Conservation (phyloP, 2,329 filamentous ascomycete genomes). For the Cytospora chrysosperma region DNA sequence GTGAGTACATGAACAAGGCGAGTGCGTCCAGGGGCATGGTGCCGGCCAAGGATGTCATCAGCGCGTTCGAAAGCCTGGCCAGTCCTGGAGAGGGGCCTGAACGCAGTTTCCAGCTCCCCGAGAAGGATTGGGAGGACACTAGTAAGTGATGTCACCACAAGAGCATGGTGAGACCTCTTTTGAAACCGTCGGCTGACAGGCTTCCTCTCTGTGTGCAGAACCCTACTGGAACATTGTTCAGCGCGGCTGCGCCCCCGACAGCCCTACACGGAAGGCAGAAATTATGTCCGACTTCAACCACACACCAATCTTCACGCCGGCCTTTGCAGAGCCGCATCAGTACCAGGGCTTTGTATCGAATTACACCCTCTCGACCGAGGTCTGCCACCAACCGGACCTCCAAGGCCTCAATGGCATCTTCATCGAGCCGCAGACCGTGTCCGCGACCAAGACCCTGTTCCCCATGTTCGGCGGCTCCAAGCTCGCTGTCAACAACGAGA, state of each 20-base stretch:
- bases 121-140: conserved; percentile 52
- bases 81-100: conserved; percentile 37
- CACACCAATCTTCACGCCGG: conserved; percentile 45
- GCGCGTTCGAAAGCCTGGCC: conserved; percentile 44
- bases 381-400: conserved; percentile 66
- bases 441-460: conserved; percentile 56
- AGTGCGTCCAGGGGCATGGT: conserved; percentile 45
- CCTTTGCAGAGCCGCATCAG: conserved; percentile 48
- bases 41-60: conserved; percentile 44
- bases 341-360: conserved; percentile 61
- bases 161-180: neutral
- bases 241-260: conserved; percentile 62
- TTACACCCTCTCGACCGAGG: conserved; percentile 57
- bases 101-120: conserved; percentile 34
- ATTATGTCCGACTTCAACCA: conserved; percentile 45
- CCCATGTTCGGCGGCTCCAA: conserved; percentile 71
- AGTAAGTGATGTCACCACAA: conserved; percentile 37
- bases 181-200: neutral
- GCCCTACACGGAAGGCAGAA: conserved; percentile 52
- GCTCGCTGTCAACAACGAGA: conserved; percentile 67
- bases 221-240: conserved; percentile 58
- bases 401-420: conserved; percentile 64
- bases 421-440: conserved; percentile 57
- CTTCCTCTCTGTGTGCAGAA: conserved; percentile 33
- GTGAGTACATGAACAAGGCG: conserved; percentile 53